These are phyloP conservation scores for Lodderomyces margitis DNA, from an alignment of 1,139 yeast species.

Conservation along the genomic window DNA sequence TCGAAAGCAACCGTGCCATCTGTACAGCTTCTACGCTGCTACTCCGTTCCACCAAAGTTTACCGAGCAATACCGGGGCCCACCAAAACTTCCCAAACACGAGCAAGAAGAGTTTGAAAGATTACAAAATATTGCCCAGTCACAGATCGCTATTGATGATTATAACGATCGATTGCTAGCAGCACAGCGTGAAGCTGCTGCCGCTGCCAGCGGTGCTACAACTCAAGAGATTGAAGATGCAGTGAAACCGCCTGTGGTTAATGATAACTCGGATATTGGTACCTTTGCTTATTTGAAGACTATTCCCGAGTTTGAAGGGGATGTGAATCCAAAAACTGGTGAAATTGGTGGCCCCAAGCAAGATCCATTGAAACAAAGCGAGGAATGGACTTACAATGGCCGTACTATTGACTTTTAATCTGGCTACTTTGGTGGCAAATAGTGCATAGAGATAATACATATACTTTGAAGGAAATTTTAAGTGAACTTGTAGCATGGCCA, in stretches of 20 bases:
- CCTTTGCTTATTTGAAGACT: conserved; percentile 65
- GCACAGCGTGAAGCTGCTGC: conserved; percentile 4
- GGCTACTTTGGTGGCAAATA: not conserved
- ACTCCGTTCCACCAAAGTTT: conserved; percentile 21
- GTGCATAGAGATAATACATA: not conserved
- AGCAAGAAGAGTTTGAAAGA: conserved; percentile 89
- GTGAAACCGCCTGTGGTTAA: conserved; percentile 24
- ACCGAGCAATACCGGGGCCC: conserved; percentile 61
- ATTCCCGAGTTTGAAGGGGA: conserved; percentile 97
- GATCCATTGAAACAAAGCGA: conserved; percentile 77
- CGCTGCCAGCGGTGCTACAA: conserved; percentile 9
- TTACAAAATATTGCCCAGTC: conserved; percentile 80
- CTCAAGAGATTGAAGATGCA: conserved; percentile 19
- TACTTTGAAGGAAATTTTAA: not conserved
- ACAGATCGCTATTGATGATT: conserved; percentile 76
- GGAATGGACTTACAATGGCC: conserved; percentile 93
- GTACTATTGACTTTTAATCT: conserved; percentile 83
- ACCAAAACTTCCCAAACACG: conserved; percentile 78
- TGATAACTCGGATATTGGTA: conserved; percentile 49
- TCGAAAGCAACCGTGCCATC: not conserved
- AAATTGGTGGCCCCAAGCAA: conserved; percentile 97
- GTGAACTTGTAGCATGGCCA: not conserved
- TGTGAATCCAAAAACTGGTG: conserved; percentile 90
- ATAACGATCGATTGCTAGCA: conserved; percentile 46
- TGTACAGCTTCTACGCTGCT: not conserved